Evolutionary conservation across 2,329 filamentous ascomycete species (phyloP).

Genomic region (Fusarium neocosmosporiellum): DNA sequence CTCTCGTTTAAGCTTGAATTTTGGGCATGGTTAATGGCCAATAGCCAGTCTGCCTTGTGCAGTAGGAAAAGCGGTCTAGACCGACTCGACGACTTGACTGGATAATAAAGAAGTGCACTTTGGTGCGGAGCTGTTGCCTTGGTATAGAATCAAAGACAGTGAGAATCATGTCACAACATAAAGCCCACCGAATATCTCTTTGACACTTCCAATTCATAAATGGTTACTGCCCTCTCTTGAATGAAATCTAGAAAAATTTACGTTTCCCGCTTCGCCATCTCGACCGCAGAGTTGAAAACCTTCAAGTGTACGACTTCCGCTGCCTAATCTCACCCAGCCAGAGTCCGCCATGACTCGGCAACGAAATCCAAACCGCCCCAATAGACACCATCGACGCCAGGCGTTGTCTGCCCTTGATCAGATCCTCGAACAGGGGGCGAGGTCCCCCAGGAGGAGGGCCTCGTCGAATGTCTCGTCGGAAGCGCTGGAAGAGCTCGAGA

Average conservation of each 20-base stretch:
- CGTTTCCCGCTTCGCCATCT: neutral
- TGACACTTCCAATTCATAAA: neutral
- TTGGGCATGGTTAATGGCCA: slow-evolving; percentile 5
- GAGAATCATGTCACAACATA: neutral
- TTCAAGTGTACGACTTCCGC: neutral
- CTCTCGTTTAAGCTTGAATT: neutral
- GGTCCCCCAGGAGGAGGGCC: slow-evolving; percentile 14
- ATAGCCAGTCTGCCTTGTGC: slow-evolving; percentile 20
- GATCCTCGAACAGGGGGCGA: slow-evolving; percentile 13
- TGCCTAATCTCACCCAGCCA: neutral
- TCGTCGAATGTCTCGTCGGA: slow-evolving; percentile 1
- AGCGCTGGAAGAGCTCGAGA: neutral
- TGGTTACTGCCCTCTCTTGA: neutral
- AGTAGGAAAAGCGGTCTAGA: slow-evolving; percentile 6
- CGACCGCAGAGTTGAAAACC: neutral
- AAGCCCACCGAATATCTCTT: neutral
- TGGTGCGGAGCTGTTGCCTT: slow-evolving; percentile 6
- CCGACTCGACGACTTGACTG: slow-evolving; percentile 12
- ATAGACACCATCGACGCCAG: slow-evolving; percentile 5
- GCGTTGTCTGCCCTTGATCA: slow-evolving; percentile 18
- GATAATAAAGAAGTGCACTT: slow-evolving; percentile 20
- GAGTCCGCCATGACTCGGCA: neutral
- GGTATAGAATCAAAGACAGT: neutral
- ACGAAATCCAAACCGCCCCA: slow-evolving; percentile 4
- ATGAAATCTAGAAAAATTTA: neutral